phyloP scores from a whole-genome alignment of 2,329 filamentous ascomycete species.

The Plenodomus lindquistii region DNA sequence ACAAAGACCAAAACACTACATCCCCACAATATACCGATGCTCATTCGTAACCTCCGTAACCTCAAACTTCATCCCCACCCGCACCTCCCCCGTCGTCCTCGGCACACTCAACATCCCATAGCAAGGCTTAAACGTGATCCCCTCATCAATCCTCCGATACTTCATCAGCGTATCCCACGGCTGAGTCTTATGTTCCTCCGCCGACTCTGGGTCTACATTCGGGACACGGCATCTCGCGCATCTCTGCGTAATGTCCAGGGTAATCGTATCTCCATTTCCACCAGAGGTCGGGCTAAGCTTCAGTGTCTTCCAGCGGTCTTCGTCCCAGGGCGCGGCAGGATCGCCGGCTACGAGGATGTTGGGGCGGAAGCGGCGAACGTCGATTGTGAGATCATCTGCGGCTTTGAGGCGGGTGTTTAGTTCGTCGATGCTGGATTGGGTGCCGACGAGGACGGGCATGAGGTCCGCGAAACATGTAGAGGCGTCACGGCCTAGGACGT shows the following conservation, averaged over 20 bases:
- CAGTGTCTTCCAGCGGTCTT: slow-evolving; percentile 66
- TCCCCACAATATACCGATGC: slow-evolving; percentile 57
- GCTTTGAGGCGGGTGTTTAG: slow-evolving; percentile 59
- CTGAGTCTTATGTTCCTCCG: slow-evolving; percentile 60
- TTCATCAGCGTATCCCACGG: slow-evolving; percentile 66
- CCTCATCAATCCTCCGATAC: slow-evolving; percentile 63
- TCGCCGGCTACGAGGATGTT: slow-evolving; percentile 64
- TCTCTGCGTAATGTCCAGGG: slow-evolving; percentile 61
- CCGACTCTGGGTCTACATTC: slow-evolving; percentile 67
- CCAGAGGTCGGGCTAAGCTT: slow-evolving; percentile 42
- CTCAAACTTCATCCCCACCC: slow-evolving; percentile 63
- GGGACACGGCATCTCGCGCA: slow-evolving; percentile 66
- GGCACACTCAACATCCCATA: slow-evolving; percentile 70
- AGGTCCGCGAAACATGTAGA: slow-evolving; percentile 64
- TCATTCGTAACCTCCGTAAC: slow-evolving; percentile 61
- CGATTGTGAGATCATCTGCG: slow-evolving; percentile 57
- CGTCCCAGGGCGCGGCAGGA: slow-evolving; percentile 58
- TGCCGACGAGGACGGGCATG: slow-evolving; percentile 60
- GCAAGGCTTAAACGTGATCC: slow-evolving; percentile 66
- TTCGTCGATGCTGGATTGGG: slow-evolving; percentile 60
- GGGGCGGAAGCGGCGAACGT: slow-evolving; percentile 60
- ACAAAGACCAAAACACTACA: slow-evolving; percentile 27
- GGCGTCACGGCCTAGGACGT: slow-evolving; percentile 58
- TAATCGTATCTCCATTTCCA: slow-evolving; percentile 34
- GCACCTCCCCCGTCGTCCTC: slow-evolving; percentile 59